Percentiles rank a stretch among this genome's conserved stretches.
phyloP scores from a whole-genome alignment of 495 filamentous ascomycete species.

The Penicillium salamii region DNA sequence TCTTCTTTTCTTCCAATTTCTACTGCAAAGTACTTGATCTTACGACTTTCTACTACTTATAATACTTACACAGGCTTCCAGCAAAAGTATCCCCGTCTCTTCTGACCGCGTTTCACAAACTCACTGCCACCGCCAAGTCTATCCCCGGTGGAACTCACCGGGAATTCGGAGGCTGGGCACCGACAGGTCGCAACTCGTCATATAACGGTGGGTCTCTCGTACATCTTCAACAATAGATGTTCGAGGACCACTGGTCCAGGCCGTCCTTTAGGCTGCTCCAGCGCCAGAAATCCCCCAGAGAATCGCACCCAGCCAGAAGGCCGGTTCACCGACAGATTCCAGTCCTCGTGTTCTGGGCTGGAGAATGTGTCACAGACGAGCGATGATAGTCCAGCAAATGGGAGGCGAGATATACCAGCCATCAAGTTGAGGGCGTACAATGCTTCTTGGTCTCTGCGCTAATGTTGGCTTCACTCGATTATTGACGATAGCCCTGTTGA shows the following conservation, averaged over 20 bases:
- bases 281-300: too few relatives aligned
- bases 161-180: conserved; percentile 31
- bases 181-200: conserved; percentile 47
- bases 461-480: too few relatives aligned
- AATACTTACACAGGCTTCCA: too few relatives aligned
- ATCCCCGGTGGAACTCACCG: conserved; percentile 58
- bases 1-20: too few relatives aligned
- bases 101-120: neutral
- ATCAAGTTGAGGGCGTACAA: conserved; percentile 29
- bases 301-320: conserved; percentile 63
- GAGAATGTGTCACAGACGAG: conserved; percentile 65
- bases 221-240: conserved; percentile 48
- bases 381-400: conserved; percentile 37
- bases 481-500: neutral
- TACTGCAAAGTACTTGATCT: too few relatives aligned
- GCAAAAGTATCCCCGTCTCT: too few relatives aligned
- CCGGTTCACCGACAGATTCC: conserved; percentile 57
- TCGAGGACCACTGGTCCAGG: conserved; percentile 50
- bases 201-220: conserved; percentile 57
- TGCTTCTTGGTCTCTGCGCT: neutral
- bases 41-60: too few relatives aligned
- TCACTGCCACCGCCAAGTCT: neutral
- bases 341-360: conserved; percentile 60
- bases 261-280: conserved; percentile 44
- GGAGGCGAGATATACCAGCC: conserved; percentile 32